Evolutionary conservation across 768 basidiomycete genomes (phyloP), one percentile per base, ranked within the genome.

Genomic region (Rhodotorula toruloides): DNA sequence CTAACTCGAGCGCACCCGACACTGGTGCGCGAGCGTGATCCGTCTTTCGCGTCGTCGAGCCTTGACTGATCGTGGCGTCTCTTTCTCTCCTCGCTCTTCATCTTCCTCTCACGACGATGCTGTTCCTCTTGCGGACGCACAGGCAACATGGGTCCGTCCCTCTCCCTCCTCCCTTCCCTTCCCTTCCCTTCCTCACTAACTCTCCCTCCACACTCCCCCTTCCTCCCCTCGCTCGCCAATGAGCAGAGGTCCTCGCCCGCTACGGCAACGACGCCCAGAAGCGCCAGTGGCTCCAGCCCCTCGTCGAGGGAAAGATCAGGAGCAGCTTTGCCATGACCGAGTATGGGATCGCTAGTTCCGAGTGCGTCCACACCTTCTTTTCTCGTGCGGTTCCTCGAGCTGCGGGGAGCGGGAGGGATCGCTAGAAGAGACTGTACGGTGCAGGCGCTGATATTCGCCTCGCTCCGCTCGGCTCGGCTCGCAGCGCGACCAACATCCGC

Each of bases 291-390:
- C 83, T 99, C 12, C 72, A 83, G 32, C 92, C 92, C 27, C 81
- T 99, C 29, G 80, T 98, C 58, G 87, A 90, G 62, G 96, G 94
- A 50, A 87, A 94, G 79, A 97, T 90, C 67, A 87, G 96, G 43
- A 91, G 89, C 25, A 87, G 92, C 12, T 99, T 99, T 75, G 83
- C 92, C 47, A 99, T 99, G 96, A 99, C 96, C 1, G 96, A 99
- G 79, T 85, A 87, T 73, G 86, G 88, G 73, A 87, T 74, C 56
- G 74, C 74, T 1, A 62, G 60, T 12, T 72, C 72, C 43, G 74
- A 75, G 55, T 63, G 27, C 36, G 54, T 61, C 37, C n/a, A 9
- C 11, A 5, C 37, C 11, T 25, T 27, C n/a, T 37, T n/a, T 27
- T 37, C 19, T 34, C 17, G 4, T 22, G 31, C 47, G 8, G 22